phyloP scores from a whole-genome alignment of 2,329 filamentous ascomycete species.

The Cordyceps javanica region DNA sequence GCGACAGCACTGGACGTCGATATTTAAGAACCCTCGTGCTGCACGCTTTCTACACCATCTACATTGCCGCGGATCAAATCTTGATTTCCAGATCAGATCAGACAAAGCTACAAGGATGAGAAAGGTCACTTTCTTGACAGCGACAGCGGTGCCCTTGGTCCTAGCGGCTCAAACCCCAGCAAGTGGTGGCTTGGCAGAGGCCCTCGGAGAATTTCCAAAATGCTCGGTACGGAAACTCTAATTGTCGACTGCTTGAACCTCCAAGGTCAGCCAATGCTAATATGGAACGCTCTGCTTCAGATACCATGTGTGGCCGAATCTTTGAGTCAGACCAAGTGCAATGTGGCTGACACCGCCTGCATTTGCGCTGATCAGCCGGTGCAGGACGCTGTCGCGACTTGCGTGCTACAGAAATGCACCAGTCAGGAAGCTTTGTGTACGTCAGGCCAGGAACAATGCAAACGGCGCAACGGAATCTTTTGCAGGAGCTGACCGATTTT shows the following conservation, averaged over 20 bases:
- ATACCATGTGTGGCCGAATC: background rate
- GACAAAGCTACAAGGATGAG: background rate
- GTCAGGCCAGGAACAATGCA: background rate
- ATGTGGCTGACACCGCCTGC: background rate
- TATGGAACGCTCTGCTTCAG: background rate
- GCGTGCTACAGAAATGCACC: slow-evolving; percentile 3
- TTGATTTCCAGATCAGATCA: background rate
- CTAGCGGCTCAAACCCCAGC: slow-evolving; percentile 1
- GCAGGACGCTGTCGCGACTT: background rate
- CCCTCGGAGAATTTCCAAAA: background rate
- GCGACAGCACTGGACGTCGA: background rate
- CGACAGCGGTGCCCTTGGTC: background rate
- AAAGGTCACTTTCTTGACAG: background rate
- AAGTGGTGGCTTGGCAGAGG: background rate
- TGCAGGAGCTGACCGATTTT: background rate
- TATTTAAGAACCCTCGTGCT: background rate
- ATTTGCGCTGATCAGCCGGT: slow-evolving; percentile 7
- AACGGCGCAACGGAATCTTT: background rate
- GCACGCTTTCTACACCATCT: background rate
- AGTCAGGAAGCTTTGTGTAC: slow-evolving; percentile 3
- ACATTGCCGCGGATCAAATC: background rate
- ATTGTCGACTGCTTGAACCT: background rate
- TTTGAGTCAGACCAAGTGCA: background rate
- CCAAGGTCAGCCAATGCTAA: background rate
- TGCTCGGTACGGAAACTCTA: slow-evolving; percentile 1